Evolutionary conservation across 2,329 filamentous ascomycete species (phyloP).

Genomic region (Colletotrichum scovillei): DNA sequence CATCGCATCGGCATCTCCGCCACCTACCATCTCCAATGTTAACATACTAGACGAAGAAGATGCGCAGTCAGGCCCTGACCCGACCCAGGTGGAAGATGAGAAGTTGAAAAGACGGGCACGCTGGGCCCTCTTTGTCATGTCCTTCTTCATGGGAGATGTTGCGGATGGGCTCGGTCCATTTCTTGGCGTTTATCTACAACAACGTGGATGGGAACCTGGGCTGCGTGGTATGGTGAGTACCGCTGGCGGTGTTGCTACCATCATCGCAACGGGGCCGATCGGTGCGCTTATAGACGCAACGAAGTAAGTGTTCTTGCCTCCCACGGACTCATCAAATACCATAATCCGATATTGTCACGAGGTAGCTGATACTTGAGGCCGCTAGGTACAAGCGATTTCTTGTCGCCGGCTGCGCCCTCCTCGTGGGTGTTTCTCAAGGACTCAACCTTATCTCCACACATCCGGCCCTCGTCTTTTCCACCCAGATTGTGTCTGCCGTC

Average conservation of each 20-base stretch:
- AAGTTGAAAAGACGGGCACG: slow-evolving; percentile 17
- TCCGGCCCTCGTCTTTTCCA: slow-evolving; percentile 21
- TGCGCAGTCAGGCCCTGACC: not conserved
- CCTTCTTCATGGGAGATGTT: slow-evolving; percentile 30
- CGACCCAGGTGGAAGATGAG: not conserved
- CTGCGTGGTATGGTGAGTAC: slow-evolving; percentile 25
- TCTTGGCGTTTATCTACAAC: slow-evolving; percentile 28
- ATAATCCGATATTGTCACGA: not conserved
- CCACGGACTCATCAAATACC: not conserved
- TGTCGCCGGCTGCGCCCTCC: slow-evolving; percentile 7
- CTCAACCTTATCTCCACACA: slow-evolving; percentile 26
- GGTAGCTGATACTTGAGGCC: not conserved
- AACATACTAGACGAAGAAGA: not conserved
- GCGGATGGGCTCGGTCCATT: slow-evolving; percentile 25
- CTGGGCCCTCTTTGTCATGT: slow-evolving; percentile 26
- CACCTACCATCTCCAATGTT: not conserved
- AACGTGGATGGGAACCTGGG: slow-evolving; percentile 25
- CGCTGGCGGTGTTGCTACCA: slow-evolving; percentile 21
- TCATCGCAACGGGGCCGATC: slow-evolving; percentile 22
- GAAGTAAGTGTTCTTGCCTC: not conserved
- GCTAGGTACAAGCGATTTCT: slow-evolving; percentile 19
- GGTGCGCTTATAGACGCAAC: slow-evolving; percentile 29
- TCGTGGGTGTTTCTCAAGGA: slow-evolving; percentile 24
- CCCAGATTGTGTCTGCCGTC: slow-evolving; percentile 28
- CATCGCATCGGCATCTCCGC: not conserved